A percentile compares a stretch with the other conserved stretches of the same genome.
phyloP scores from a whole-genome alignment of 164 flowering plant species.

The Piper longum region DNA sequence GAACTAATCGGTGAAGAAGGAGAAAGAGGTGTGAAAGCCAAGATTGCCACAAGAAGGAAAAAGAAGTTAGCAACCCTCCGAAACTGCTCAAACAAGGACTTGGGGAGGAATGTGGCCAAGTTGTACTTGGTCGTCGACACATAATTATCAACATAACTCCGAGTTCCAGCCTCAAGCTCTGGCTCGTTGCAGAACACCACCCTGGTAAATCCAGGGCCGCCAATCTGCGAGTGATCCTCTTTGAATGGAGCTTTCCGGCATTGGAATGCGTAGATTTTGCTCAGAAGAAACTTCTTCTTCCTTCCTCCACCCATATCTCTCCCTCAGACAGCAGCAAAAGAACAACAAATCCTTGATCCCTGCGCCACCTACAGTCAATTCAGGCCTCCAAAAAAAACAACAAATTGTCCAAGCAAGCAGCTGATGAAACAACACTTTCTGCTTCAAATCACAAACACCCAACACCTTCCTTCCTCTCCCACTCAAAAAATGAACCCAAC shows the following conservation, averaged over 20 bases:
- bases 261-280: conserved; percentile 45
- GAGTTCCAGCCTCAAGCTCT: conserved; percentile 29
- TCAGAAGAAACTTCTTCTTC: conserved; percentile 36
- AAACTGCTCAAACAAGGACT: conserved; percentile 76
- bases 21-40: conserved; percentile 57
- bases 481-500: background rate
- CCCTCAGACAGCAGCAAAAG: background rate
- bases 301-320: conserved; percentile 23
- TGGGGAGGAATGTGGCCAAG: conserved; percentile 55
- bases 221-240: conserved; percentile 49
- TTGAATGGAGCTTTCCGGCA: conserved; percentile 38
- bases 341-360: too few relatives aligned
- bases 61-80: conserved; percentile 70
- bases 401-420: background rate
- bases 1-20: conserved; percentile 53
- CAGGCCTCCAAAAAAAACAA: too few relatives aligned
- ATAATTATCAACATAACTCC: conserved; percentile 39
- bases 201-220: conserved; percentile 74
- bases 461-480: background rate
- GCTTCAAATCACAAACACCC: background rate
- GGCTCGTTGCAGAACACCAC: conserved; percentile 59
- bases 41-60: conserved; percentile 42
- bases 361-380: too few relatives aligned
- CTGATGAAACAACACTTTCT: background rate
- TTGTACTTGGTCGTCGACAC: conserved; percentile 72